phyloP scores from a whole-genome alignment of 805 yeast genomes.

The Maudiozyma serrabonitensis region DNA sequence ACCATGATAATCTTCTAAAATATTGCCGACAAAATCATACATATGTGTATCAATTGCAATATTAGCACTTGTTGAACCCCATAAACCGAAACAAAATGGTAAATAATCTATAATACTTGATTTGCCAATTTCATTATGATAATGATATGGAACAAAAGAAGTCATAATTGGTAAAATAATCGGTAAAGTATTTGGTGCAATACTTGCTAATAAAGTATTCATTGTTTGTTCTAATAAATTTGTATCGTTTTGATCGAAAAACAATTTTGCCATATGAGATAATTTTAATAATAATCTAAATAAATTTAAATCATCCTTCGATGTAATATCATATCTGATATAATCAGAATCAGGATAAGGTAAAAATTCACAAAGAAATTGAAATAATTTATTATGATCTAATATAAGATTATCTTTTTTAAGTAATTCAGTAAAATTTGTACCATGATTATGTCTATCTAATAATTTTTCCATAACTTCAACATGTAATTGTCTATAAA shows the following conservation, averaged over 20 bases:
- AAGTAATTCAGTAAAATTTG: slow-evolving; percentile 26
- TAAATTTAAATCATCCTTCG: slow-evolving; percentile 37
- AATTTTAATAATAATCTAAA: slow-evolving; percentile 42
- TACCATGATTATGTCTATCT: slow-evolving; percentile 25
- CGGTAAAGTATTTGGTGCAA: slow-evolving; percentile 44
- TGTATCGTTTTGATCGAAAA: slow-evolving; percentile 37
- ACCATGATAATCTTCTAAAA: slow-evolving; percentile 40
- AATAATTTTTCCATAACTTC: slow-evolving; percentile 52
- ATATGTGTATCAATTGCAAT: slow-evolving; percentile 53
- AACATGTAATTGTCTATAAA: slow-evolving; percentile 51
- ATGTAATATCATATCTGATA: slow-evolving; percentile 30
- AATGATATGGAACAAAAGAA: slow-evolving; percentile 40
- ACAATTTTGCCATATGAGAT: slow-evolving; percentile 45
- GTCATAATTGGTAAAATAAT: slow-evolving; percentile 45
- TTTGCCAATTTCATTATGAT: slow-evolving; percentile 20
- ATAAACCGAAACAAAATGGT: slow-evolving; percentile 60
- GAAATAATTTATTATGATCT: slow-evolving; percentile 29
- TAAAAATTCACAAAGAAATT: slow-evolving; percentile 29
- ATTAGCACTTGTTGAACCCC: slow-evolving; percentile 47
- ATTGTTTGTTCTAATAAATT: slow-evolving; percentile 37
- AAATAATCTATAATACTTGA: slow-evolving; percentile 50
- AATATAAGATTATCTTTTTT: slow-evolving; percentile 23
- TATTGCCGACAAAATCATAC: slow-evolving; percentile 53
- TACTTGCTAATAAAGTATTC: slow-evolving; percentile 40
- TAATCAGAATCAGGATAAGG: slow-evolving; percentile 40